Percentiles rank a stretch among this genome's conserved stretches.
phyloP scores from a whole-genome alignment of 2,329 filamentous ascomycete genomes.

The Trichoderma endophyticum region DNA sequence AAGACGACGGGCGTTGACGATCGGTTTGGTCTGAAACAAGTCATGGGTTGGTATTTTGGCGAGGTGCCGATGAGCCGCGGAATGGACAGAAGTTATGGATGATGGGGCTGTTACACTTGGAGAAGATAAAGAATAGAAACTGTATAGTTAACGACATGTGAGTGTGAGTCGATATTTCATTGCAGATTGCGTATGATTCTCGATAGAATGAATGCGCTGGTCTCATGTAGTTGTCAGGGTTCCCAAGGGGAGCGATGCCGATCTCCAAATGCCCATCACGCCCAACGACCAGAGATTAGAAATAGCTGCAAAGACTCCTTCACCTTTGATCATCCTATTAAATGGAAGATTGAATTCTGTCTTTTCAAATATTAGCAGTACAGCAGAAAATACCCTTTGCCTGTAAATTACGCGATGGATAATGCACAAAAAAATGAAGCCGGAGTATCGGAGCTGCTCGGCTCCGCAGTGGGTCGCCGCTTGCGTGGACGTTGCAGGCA shows the following conservation, averaged over 20 bases:
- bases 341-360: not conserved
- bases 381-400: not conserved
- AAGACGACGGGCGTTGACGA: not conserved
- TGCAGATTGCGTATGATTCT: not conserved
- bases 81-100: not conserved
- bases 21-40: not conserved
- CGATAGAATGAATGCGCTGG: fast-evolving
- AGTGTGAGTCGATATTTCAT: too few species aligned
- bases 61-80: not conserved
- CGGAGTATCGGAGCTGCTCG: slow-evolving; percentile 1
- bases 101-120: fast-evolving
- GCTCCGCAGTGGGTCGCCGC: slow-evolving; percentile 4
- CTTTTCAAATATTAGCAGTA: not conserved
- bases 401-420: too few species aligned
- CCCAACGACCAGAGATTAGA: not conserved
- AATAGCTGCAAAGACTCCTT: not conserved
- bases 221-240: not conserved
- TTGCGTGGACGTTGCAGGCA: not conserved
- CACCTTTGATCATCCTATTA: fast-evolving
- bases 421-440: too few species aligned
- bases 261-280: not conserved
- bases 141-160: too few species aligned
- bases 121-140: not conserved
- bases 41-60: not conserved
- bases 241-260: not conserved